phyloP scores from a whole-genome alignment of 2,329 filamentous ascomycete genomes.

The Pseudogymnoascus sp. region DNA sequence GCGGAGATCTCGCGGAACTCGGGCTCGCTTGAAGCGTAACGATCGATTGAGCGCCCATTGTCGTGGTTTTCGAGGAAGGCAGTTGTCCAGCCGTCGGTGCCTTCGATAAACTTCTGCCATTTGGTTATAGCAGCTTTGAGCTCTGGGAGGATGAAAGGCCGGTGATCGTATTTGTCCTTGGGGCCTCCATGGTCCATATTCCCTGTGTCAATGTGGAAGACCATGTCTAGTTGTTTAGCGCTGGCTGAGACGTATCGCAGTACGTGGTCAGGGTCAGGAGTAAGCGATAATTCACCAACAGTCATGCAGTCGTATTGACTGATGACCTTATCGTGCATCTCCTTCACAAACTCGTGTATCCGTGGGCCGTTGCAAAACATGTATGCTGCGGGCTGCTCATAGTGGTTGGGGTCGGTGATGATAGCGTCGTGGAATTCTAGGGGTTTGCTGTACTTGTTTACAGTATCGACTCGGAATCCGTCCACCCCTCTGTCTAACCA shows the following conservation, averaged over 20 bases:
- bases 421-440: conserved; percentile 51
- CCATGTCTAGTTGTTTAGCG: conserved; percentile 58
- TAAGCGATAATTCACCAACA: conserved; percentile 60
- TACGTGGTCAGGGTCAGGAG: conserved; percentile 49
- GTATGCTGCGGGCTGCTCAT: conserved; percentile 43
- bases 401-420: conserved; percentile 38
- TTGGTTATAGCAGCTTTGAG: conserved; percentile 41
- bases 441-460: conserved; percentile 64
- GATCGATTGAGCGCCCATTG: conserved; percentile 46
- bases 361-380: conserved; percentile 60
- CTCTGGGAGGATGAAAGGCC: conserved; percentile 38
- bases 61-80: conserved; percentile 59
- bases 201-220: conserved; percentile 55
- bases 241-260: conserved; percentile 51
- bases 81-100: conserved; percentile 50
- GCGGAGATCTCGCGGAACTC: conserved; percentile 26
- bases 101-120: conserved; percentile 45
- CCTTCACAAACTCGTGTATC: conserved; percentile 59
- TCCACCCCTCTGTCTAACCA: conserved; percentile 70
- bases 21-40: conserved; percentile 31
- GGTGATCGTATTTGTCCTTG: conserved; percentile 42
- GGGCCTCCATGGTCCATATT: conserved; percentile 50
- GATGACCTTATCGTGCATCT: conserved; percentile 55
- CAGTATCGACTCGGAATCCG: conserved; percentile 65
- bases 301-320: conserved; percentile 58